phyloP scores from a whole-genome alignment of 768 basidiomycete genomes.

The Glaciozyma martinii region DNA sequence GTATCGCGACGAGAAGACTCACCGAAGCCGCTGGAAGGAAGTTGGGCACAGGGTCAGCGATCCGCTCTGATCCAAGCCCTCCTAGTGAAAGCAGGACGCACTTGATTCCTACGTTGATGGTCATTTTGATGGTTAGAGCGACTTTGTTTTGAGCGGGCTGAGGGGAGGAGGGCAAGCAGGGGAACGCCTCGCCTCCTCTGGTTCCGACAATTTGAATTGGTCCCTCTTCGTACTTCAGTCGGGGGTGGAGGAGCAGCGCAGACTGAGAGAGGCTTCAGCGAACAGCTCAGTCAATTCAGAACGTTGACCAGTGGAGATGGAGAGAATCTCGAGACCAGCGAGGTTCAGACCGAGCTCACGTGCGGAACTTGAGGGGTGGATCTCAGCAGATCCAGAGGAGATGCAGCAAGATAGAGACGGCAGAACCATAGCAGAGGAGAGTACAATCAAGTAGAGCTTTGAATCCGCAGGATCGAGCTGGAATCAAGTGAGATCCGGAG shows the following conservation, averaged over 20 bases:
- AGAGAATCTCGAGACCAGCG: background rate
- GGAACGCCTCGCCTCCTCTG: too few species aligned
- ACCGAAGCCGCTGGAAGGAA: slow-evolving; percentile 52
- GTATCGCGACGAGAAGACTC: slow-evolving; percentile 35
- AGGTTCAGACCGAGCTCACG: background rate
- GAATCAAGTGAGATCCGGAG: background rate
- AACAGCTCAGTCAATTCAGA: too few species aligned
- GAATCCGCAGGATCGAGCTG: too few species aligned
- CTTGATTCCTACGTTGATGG: slow-evolving; percentile 90
- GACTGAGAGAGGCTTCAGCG: too few species aligned
- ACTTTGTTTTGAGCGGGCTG: background rate
- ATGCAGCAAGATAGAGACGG: background rate
- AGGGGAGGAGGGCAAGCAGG: background rate
- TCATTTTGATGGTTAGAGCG: slow-evolving; percentile 34
- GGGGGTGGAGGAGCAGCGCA: too few species aligned
- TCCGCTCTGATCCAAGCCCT: background rate
- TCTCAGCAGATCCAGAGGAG: background rate
- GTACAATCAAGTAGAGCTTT: background rate
- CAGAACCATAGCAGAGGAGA: background rate
- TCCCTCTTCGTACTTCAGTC: too few species aligned
- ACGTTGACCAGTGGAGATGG: background rate
- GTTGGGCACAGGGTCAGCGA: background rate
- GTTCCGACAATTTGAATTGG: too few species aligned
- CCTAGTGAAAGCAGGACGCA: background rate
- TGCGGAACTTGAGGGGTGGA: background rate